Conservation (phyloP, 495 filamentous ascomycete species). For the Gamarada debralockiae region DNA sequence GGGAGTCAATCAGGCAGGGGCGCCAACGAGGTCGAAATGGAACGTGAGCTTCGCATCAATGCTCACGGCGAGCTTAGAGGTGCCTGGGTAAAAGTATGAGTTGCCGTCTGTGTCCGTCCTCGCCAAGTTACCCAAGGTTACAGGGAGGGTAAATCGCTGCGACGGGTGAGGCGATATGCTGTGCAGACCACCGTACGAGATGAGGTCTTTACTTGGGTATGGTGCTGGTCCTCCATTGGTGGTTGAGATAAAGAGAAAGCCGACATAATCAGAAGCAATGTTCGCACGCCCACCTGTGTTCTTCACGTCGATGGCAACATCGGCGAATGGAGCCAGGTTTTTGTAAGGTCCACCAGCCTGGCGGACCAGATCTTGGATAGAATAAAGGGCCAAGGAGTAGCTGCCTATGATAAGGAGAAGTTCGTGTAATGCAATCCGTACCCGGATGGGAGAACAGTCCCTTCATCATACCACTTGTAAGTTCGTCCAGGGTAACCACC, state of each 20-base stretch:
- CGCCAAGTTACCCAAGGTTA: slow-evolving; percentile 55
- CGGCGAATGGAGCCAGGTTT: slow-evolving; percentile 37
- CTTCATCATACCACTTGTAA: slow-evolving; percentile 56
- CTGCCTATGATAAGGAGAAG: slow-evolving; percentile 31
- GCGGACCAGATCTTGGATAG: no score
- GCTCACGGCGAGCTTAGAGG: slow-evolving; percentile 45
- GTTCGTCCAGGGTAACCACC: slow-evolving; percentile 41
- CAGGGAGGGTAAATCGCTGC: slow-evolving; percentile 35
- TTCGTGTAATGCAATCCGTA: slow-evolving; percentile 49
- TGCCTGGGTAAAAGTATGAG: slow-evolving; percentile 58
- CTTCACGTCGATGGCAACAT: slow-evolving; percentile 34
- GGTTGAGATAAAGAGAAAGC: slow-evolving; percentile 47
- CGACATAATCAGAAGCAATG: slow-evolving; percentile 52
- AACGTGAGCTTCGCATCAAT: neutral
- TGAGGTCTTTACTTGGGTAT: slow-evolving; percentile 58
- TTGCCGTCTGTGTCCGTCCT: slow-evolving; percentile 55
- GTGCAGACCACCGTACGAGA: slow-evolving; percentile 52
- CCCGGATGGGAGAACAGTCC: slow-evolving; percentile 50
- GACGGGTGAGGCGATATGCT: slow-evolving; percentile 37
- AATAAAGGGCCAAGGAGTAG: slow-evolving; percentile 23
- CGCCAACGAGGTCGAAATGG: neutral
- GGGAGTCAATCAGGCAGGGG: no score
- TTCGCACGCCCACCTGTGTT: slow-evolving; percentile 44
- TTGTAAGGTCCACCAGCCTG: neutral
- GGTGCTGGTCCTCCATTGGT: slow-evolving; percentile 53